Base-by-base conservation (phyloP, 495 filamentous ascomycete genomes). In the Lasiosphaeris hirsuta region DNA sequence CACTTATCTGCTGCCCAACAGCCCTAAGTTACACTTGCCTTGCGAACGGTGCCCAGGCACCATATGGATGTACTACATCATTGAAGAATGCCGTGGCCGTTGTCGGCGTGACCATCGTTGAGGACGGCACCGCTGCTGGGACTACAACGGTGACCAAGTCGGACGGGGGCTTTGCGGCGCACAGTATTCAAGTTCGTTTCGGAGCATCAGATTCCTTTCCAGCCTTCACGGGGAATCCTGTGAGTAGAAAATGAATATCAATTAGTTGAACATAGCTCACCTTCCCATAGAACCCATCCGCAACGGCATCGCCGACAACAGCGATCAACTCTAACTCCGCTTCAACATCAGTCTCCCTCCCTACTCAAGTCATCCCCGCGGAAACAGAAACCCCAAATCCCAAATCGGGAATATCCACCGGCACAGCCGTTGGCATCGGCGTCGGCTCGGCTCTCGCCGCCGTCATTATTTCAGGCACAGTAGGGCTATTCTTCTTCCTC, bases 1-100 rank as follows among this genome's bases (percentile, higher is more conserved):
- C 62, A 1, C 41, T 69, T 0, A 44, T 67, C 7, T 70, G 68
- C 54, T 70, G 68, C 50, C 68, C 68, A 1, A 66, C 59, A 60
- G 35, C 34, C n/a, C 41, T 69, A 9, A 38, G 18, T 36, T 69
- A 68, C 19, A 59, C 59, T 10, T 69, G 67, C 39, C 10, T 45
- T 3, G 56, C 19, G 37, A n/a, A 11, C n/a, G 42, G 46, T 23
- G 38, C 40, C n/a, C 47, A 52, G 34, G 55, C 44, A 2, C 15
- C 56, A 23, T n/a, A 58, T 37, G 68, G 54, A 23, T 70, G 68
- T 58, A 66, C 61, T 0, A 64, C 63, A n/a, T 35, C 61, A 7
- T 62, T 59, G 50, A 10, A 48, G 14, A 37, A 14, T 9, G 65
- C 57, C 19, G 10, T 43, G 7, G 66, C 46, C 0, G 33, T 54